Percentiles rank a stretch among this genome's conserved stretches.
Evolutionary conservation across 2,329 filamentous ascomycete species (phyloP).

Genomic region (Stemphylium vesicarium): DNA sequence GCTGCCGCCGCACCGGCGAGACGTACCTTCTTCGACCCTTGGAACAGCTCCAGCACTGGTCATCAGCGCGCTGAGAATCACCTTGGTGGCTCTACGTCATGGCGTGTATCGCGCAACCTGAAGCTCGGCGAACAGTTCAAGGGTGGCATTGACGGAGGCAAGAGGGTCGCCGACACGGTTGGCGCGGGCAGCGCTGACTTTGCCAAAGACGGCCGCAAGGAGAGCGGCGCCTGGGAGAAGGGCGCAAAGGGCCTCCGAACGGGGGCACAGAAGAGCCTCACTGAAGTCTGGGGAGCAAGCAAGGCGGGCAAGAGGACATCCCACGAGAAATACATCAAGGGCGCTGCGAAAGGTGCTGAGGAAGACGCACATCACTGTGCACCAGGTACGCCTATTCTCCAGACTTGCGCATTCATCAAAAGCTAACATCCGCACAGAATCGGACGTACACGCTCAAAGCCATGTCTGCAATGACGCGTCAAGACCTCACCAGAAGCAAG

Average conservation of each 20-base stretch:
- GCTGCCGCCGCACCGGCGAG: slow-evolving; percentile 21
- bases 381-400: slow-evolving; percentile 9
- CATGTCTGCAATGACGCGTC: slow-evolving; percentile 1
- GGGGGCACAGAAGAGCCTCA: slow-evolving; percentile 50
- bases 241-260: slow-evolving; percentile 56
- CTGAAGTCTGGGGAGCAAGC: slow-evolving; percentile 34
- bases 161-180: slow-evolving; percentile 68
- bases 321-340: slow-evolving; percentile 9
- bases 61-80: slow-evolving; percentile 78
- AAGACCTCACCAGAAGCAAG: slow-evolving; percentile 41
- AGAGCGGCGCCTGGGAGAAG: slow-evolving; percentile 32
- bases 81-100: slow-evolving; percentile 67
- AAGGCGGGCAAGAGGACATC: slow-evolving; percentile 22
- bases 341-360: not conserved
- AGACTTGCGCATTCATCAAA: not conserved
- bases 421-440: not conserved
- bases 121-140: slow-evolving; percentile 76
- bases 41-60: slow-evolving; percentile 76
- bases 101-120: slow-evolving; percentile 71
- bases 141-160: slow-evolving; percentile 61
- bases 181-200: slow-evolving; percentile 68
- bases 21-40: slow-evolving; percentile 64
- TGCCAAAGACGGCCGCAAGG: slow-evolving; percentile 56
- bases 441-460: not conserved
- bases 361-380: not conserved